Evolutionary conservation across 2,329 filamentous ascomycete species (phyloP).

Genomic region (Colletotrichum magnum): DNA sequence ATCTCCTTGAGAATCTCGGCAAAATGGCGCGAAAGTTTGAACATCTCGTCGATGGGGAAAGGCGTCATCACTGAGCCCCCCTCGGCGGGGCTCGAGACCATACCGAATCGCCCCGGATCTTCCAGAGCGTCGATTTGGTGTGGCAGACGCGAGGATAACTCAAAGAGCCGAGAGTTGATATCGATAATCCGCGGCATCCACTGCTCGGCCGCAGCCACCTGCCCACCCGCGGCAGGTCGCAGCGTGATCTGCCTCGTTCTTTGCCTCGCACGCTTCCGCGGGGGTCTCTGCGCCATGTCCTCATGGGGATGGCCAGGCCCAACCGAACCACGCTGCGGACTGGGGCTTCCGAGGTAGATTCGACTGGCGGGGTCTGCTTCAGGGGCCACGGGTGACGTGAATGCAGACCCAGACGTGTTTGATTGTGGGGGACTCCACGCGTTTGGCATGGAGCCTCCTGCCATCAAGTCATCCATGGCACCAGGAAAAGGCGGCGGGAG

Average conservation of each 20-base stretch:
- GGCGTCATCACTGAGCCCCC: slow-evolving; percentile 44
- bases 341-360: slow-evolving; percentile 29
- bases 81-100: slow-evolving; percentile 42
- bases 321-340: neutral
- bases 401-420: slow-evolving; percentile 30
- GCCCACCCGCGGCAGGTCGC: slow-evolving; percentile 42
- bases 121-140: slow-evolving; percentile 44
- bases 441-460: slow-evolving; percentile 28
- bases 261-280: slow-evolving; percentile 44
- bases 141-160: slow-evolving; percentile 53
- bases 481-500: slow-evolving; percentile 46
- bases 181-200: slow-evolving; percentile 58
- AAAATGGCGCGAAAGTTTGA: slow-evolving; percentile 55
- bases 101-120: slow-evolving; percentile 16
- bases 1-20: slow-evolving; percentile 52
- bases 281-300: slow-evolving; percentile 1
- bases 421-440: slow-evolving; percentile 38
- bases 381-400: slow-evolving; percentile 32
- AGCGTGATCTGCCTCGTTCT: slow-evolving; percentile 51
- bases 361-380: slow-evolving; percentile 15
- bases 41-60: slow-evolving; percentile 59
- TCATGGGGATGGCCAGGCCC: slow-evolving; percentile 5
- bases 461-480: slow-evolving; percentile 35
- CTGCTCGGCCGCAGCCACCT: slow-evolving; percentile 45
- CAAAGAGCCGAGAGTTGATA: slow-evolving; percentile 55